Base-by-base conservation (phyloP, 768 basidiomycete species). In the Asterophora parasitica region DNA sequence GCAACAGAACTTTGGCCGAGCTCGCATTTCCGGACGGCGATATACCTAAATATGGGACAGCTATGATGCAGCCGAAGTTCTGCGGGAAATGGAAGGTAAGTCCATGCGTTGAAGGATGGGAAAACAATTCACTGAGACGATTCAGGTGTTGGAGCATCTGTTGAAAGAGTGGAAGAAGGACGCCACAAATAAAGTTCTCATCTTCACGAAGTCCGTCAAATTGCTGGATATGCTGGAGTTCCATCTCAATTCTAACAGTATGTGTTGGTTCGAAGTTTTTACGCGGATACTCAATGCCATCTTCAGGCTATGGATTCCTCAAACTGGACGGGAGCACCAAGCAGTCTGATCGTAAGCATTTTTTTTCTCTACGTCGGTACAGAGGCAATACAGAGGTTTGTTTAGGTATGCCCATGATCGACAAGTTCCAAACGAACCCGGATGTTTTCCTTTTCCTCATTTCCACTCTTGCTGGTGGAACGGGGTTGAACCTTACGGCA, bases 121-220 rank as follows among this genome's bases (percentile, higher is more conserved):
- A 20, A 28, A 20, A 11, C 27, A 17, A 9, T 9, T 15, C 2
- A 40, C 33, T 37, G 37, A 48, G 4, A 2, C 32, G 3, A 11
- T 27, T 1, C 53, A 92, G 88, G 78, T 89, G 0, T 69, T 93
- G 7, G 74, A 83, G 49, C 69, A 72, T 6, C 68, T 88, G 2
- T 69, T 97, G 16, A 76, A 74, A 39, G 76, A 83, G 37, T 83
- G 84, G 78, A 76, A 77, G 57, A 78, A 77, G 55, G 81, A 83
- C 39, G 58, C 57, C 6, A 72, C 76, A 0, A 93, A 89, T 66
- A 97, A 96, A 67, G 91, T 96, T 33, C 72, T 97, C 35, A 83
- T 97, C 49, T 97, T 97, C 66, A 93, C 92, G 2, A 92, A 92
- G 62, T 88, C 90, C 1, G 89, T 94, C 46, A 92, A 93, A 62